A percentile compares a stretch with the other conserved stretches of the same genome.
These are phyloP conservation scores for Edaphochlamys debaryana DNA, from an alignment of 139 green algal species.

Conservation along the genomic window DNA sequence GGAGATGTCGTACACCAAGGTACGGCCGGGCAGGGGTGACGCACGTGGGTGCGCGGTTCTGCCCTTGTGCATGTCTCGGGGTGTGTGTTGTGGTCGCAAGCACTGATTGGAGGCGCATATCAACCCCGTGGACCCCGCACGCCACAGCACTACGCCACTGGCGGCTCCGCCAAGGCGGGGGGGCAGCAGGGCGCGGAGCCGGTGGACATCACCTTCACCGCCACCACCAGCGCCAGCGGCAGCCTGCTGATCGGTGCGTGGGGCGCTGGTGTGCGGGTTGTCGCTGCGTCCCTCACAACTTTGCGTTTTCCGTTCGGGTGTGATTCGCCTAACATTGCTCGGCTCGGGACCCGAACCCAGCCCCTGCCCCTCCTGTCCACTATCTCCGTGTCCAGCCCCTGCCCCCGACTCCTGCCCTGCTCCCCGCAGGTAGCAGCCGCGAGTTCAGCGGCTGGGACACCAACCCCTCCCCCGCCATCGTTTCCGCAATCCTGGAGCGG, in stretches of 20 bases:
- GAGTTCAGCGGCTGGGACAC: constrained; percentile 70
- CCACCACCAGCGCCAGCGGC: constrained; percentile 71
- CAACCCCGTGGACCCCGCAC: too few relatives aligned
- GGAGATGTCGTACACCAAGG: constrained; percentile 79
- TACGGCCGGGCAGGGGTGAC: neutral
- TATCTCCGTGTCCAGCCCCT: too few relatives aligned
- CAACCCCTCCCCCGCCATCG: constrained; percentile 38
- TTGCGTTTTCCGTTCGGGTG: too few relatives aligned
- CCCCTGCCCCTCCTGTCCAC: too few relatives aligned
- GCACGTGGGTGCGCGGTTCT: neutral
- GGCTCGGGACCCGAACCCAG: too few relatives aligned
- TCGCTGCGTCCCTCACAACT: neutral
- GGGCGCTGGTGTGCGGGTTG: neutral
- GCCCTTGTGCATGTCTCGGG: too few relatives aligned
- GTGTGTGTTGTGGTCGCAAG: neutral
- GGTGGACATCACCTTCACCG: constrained; percentile 83
- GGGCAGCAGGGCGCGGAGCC: neutral
- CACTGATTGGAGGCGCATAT: too few relatives aligned
- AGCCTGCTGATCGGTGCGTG: constrained; percentile 63
- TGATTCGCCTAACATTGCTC: too few relatives aligned
- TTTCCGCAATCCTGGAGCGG: constrained; percentile 70
- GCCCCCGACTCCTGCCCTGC: too few relatives aligned
- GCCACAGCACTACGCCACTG: constrained; percentile 43
- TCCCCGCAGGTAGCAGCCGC: constrained; percentile 56
- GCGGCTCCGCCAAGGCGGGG: neutral